Evolutionary conservation across 352 stramenopile genomes (phyloP), one percentile per base, ranked within the genome.

Genomic region (Globisporangium cystogenes): DNA sequence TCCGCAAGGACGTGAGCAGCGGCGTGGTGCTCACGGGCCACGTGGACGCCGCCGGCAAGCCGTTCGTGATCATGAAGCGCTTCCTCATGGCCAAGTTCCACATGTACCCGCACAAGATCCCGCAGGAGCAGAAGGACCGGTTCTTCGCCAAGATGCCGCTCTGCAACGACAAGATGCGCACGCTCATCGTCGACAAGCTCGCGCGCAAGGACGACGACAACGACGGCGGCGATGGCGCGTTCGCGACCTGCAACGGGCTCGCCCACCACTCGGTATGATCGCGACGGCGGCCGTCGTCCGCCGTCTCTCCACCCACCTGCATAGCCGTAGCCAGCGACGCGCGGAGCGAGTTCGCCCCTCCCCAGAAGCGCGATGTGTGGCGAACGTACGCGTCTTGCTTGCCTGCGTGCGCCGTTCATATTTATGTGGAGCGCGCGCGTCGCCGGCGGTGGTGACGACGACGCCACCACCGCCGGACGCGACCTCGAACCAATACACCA

Each of bases 1-100:
- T 91, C 48, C 80, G 80, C n/a, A 91, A 86, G 65, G 80, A 91
- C 56, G 65, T 86, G 33, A 82, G 71, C 20, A 86, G 76, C 51
- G 80, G 76, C 35, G 79, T 88, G 41, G 79, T 90, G 61, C 59
- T 90, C 15, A 80, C 74, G 1, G 67, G 73, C 11, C 73, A 90
- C 51, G 68, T 72, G 1, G 76, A 87, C 65, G 68, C 58, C 4
- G 55, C 82, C 16, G 79, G 79, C 50, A 85, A 79, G 47, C 76
- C 80, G 48, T 88, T 53, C 20, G 76, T 90, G 16, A 72, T 90
- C 53, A 88, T 90, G 76, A 90, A 90, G 55, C 76, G 78, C 14
- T 90, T 83, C 35, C 51, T 87, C 51, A 83, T 90, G 76, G 74
- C 76, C 31, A 90, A 87, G 62, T 87, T 77, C 57, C 79, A 90